Evolutionary conservation across 164 flowering plant species (phyloP), one percentile per base, ranked within the genome.

Genomic region (Vitis cinerea): DNA sequence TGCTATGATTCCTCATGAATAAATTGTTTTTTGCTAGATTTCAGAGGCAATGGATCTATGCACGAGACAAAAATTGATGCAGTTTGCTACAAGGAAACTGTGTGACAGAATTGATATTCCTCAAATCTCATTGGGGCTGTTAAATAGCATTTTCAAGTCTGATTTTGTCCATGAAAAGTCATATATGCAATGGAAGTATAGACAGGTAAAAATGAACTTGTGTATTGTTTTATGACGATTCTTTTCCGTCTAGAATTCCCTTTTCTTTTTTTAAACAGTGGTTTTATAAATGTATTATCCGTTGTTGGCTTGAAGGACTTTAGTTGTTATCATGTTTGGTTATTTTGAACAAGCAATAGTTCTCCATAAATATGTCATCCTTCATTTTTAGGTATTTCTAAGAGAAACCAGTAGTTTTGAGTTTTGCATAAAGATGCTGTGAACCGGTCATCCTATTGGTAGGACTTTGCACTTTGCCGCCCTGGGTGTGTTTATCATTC

Each of bases 1-100:
- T 37, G 44, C n/a, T 14, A 53, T 53, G 23, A 55, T 44, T 9
- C 14, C 17, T 49, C 10, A 27, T 29, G 19, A 52, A 50, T 64
- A 37, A 6, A 31, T 59, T 10, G n/a, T 72, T 7, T 59, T 73
- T 64, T 23, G 11, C 51, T 72, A 93, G 98, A 82, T 90, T 66
- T 88, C 97, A 71, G 93, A 87, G 80, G 81, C 77, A 53, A 80
- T 83, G 88, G 94, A 90, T 82, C 71, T 66, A 59, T 82, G 87
- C 77, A 82, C 77, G 50, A 82, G 83, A 84, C 73, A 80, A 74
- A 84, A 76, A 44, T 71, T 91, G 78, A 75, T 72, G 64, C 85
- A 82, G 23, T 75, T 80, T 67, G 77, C 80, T 61, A 72, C 83
- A n/a, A 80, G 77, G 71, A 74, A 67, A 65, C 47, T 63, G 31